Evolutionary conservation across 2,329 filamentous ascomycete genomes (phyloP).

Genomic region (Macroventuria anomochaeta): DNA sequence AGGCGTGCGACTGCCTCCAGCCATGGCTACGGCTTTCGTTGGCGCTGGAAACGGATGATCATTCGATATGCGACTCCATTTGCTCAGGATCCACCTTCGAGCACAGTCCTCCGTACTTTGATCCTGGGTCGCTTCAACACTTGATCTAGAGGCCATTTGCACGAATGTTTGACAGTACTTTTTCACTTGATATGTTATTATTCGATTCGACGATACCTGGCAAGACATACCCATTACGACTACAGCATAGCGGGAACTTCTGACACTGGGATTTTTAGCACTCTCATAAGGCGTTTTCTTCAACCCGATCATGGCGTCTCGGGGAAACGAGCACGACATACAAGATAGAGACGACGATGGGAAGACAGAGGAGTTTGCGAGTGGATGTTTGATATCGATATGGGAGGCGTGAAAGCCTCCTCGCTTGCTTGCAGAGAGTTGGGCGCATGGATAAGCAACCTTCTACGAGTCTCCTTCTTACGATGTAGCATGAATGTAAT

Average conservation of each 20-base stretch:
- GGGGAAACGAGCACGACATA: slow-evolving; percentile 11
- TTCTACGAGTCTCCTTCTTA: slow-evolving; percentile 28
- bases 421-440: slow-evolving; percentile 32
- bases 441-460: slow-evolving; percentile 21
- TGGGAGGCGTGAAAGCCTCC: slow-evolving; percentile 30
- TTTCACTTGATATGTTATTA: slow-evolving; percentile 34
- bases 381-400: slow-evolving; percentile 18
- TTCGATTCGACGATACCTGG: slow-evolving; percentile 41
- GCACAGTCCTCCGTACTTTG: slow-evolving; percentile 5
- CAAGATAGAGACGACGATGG: slow-evolving; percentile 9
- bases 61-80: slow-evolving; percentile 14
- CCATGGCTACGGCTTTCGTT: slow-evolving; percentile 2
- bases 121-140: slow-evolving; percentile 20
- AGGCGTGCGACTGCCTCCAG: slow-evolving; percentile 15
- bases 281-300: slow-evolving; percentile 16
- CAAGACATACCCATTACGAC: slow-evolving; percentile 48
- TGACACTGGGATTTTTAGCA: slow-evolving; percentile 30
- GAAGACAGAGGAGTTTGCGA: slow-evolving; percentile 10
- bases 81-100: slow-evolving; percentile 17
- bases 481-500: slow-evolving; percentile 36
- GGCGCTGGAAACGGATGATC: slow-evolving; percentile 19
- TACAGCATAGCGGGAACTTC: slow-evolving; percentile 46
- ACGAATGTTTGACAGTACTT: slow-evolving; percentile 26
- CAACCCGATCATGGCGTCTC: slow-evolving; percentile 7
- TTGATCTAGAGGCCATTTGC: slow-evolving; percentile 31